Conservation (phyloP, 1,139 yeast genomes). For the Yamadazyma dendronema region DNA sequence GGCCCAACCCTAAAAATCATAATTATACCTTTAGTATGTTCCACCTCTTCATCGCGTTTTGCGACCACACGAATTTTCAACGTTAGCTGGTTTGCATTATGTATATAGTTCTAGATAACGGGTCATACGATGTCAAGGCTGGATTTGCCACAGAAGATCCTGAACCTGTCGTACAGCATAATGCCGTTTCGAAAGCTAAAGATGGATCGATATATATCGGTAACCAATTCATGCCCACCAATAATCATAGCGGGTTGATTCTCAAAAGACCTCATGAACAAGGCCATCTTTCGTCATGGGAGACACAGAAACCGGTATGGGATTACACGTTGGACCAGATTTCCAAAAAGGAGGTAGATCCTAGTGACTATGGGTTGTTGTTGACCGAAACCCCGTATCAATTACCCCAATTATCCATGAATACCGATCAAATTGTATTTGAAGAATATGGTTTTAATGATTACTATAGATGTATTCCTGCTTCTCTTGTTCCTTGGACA, state of each 20-base stretch:
- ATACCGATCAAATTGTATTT: slow-evolving; percentile 88
- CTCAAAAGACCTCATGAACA: slow-evolving; percentile 83
- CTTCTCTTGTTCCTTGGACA: slow-evolving; percentile 73
- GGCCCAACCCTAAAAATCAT: too few species aligned
- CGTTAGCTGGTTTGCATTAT: background rate
- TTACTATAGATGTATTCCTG: slow-evolving; percentile 60
- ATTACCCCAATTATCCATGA: slow-evolving; percentile 76
- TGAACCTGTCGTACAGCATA: slow-evolving; percentile 54
- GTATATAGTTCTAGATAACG: slow-evolving; percentile 69
- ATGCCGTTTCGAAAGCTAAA: slow-evolving; percentile 70
- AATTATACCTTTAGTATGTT: too few species aligned
- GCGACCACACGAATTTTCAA: background rate
- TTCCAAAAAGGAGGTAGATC: slow-evolving; percentile 35
- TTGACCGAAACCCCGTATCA: slow-evolving; percentile 81
- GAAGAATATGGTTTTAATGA: slow-evolving; percentile 87
- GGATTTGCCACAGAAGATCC: slow-evolving; percentile 41
- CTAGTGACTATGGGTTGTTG: slow-evolving; percentile 49
- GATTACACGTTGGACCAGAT: slow-evolving; percentile 57
- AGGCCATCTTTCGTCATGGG: slow-evolving; percentile 92
- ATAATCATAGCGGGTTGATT: slow-evolving; percentile 72
- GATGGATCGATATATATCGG: slow-evolving; percentile 78
- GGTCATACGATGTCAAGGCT: slow-evolving; percentile 78
- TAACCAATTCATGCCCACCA: slow-evolving; percentile 59
- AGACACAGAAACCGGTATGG: slow-evolving; percentile 89
- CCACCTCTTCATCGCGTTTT: too few species aligned